Evolutionary conservation across 139 green algal genomes (phyloP), one percentile per base, ranked within the genome.

Genomic region (Volvox africanus): DNA sequence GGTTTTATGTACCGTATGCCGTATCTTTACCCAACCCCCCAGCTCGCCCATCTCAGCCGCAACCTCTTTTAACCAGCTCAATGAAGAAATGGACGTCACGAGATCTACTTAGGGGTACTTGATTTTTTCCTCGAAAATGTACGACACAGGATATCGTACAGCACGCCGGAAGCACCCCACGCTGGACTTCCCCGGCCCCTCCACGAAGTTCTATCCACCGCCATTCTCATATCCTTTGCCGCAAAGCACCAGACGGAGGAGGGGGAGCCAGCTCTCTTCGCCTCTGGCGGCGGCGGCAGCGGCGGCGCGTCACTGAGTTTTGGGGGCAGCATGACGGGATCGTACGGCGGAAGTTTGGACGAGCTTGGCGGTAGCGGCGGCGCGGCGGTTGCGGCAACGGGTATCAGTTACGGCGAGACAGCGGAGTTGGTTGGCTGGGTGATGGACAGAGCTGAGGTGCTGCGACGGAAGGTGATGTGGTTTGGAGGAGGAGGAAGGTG

Each of bases 371-470:
- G 83, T 24, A 30, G 35, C 33, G 69, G 85, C 68, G 69, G 85
- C 18, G 69, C 9, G 11, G 85, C 24, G 19, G 85, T 12, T 12
- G 69, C 82, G n/a, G 20, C 84, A 0, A 44, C 67, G 26, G 86
- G 78, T 20, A 82, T 89, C 36, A 84, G 75, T 32, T 91, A 90
- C 35, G 55, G 80, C 24, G 61, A 94, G 83, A 75, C 82, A 21
- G 76, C 37, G 37, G 62, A 78, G 21, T 68, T 94, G 26, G 50
- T 87, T 26, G 18, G 37, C 14, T 91, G 92, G 92, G 92, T 91
- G 20, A 92, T 94, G 88, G 92, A 94, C 68, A 35, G 86, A 1
- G 88, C 88, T 9, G 83, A 94, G 35, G 77, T 84, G 17, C 67
- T 94, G 69, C 76, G 88, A 18, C 35, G 83, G 19, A 82, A 92